Base-by-base conservation (phyloP, 768 basidiomycete species). In the Mycena crocata region DNA sequence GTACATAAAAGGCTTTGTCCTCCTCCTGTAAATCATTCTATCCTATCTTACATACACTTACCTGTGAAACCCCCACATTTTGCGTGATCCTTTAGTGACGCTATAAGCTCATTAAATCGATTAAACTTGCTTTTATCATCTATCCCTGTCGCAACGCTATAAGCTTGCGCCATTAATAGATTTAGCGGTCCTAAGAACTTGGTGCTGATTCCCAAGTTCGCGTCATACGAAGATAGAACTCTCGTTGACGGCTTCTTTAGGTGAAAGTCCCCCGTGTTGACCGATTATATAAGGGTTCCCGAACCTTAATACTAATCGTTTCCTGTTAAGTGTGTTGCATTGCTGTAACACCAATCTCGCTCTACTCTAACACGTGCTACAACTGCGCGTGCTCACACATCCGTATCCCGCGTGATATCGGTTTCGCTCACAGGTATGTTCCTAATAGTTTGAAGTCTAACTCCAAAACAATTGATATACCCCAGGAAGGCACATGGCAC, bases 361-460 rank as follows among this genome's bases (percentile, higher is more conserved):
- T 50, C 49, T 48, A 32, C 49, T 50, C 49, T 32, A 50, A 50
- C 49, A 32, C 49, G 19, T 50, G 49, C 49, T 50, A 50, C 49
- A 9, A 50, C 49, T 50, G 49, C 49, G 21, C 19, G 31, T 21
- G 49, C 49, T 32, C 28, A 50, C 49, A 26, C 26, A 50, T 50
- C 49, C 19, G 49, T 50, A 50, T 50, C 49, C 49, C 49, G 31
- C 49, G 31, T 32, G 31, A 50, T 50, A 50, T 31, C 28, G 31
- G 49, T 50, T 32, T 50, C 49, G 5, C 49, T 50, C 21, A 32
- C 28, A 50, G 42, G n/a, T n/a, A n/a, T n/a, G n/a, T n/a, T n/a
- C n/a, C n/a, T n/a, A n/a, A n/a, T n/a, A n/a, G n/a, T n/a, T n/a
- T n/a, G n/a, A n/a, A n/a, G n/a, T n/a, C n/a, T n/a, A n/a, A n/a